Evolutionary conservation across 768 basidiomycete genomes (phyloP), one percentile per base, ranked within the genome.

Genomic region (Amyloporia xantha): DNA sequence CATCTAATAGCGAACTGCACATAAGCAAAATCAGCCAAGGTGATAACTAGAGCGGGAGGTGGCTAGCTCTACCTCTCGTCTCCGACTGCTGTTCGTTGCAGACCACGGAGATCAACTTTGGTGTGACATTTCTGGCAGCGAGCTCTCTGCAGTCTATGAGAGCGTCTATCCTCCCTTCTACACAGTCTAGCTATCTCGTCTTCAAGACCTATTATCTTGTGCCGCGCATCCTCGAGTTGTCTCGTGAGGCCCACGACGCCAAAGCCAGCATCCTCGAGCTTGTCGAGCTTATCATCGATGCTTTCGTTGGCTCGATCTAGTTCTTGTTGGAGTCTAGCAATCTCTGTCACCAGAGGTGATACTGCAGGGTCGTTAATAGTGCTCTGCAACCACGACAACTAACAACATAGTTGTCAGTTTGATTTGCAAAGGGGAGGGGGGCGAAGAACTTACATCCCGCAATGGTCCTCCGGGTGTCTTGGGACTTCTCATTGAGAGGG

Each of bases 221-320:
- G 62, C 6, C 84, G 76, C 7, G 86, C 84, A 54, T 89, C 86
- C 50, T 82, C 84, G 2, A 91, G 75, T 47, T 78, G 81, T 66
- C 73, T 75, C 0, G 84, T 82, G 28, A 90, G 69, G 5, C 77
- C 79, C 39, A 91, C 79, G 36, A 83, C 83, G 24, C 80, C 87
- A 12, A 84, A 64, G 4, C 90, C 90, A 0, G 84, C 82, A 49
- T 91, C 83, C 59, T 89, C 86, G 2, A 94, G 80, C 44, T 84
- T 81, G 61, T 91, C 89, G 13, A 94, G 73, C 63, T 93, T 92
- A 59, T 91, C 84, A 56, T 94, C 92, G 47, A 94, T 87, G 56
- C 78, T 85, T 28, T 85, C 82, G 60, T 94, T 91, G 9, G 90
- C 91, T 2, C 62, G 73, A 53, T 86, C 84, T 23, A 93, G 81